Evolutionary conservation across 805 yeast genomes (phyloP).

Genomic region (Lipomyces chichibuensis): DNA sequence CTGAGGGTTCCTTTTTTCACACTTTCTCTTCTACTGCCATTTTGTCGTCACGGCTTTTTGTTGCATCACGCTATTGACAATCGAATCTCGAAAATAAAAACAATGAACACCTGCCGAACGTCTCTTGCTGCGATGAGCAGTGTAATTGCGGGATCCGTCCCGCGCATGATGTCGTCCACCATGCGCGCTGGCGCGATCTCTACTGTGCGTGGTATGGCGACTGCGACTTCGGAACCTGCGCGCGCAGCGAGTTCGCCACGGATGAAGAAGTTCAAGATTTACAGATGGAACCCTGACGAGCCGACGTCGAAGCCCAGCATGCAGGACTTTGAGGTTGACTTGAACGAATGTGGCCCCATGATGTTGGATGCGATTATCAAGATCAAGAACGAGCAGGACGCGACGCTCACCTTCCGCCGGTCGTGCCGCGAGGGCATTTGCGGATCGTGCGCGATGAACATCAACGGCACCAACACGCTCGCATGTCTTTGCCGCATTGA

Average conservation of each 20-base stretch:
- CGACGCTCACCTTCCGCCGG: conserved; percentile 94
- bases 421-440: conserved; percentile 99
- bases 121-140: background rate
- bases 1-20: background rate
- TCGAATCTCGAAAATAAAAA: background rate
- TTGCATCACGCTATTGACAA: background rate
- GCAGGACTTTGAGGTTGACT: conserved; percentile 80
- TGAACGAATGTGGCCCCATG: conserved; percentile 97
- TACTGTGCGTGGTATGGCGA: conserved; percentile 30
- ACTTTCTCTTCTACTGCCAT: background rate
- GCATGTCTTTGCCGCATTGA: conserved; percentile 97
- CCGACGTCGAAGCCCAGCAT: conserved; percentile 89
- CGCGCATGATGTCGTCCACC: background rate
- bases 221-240: conserved; percentile 44
- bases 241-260: conserved; percentile 59
- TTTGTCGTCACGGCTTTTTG: background rate
- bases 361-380: conserved; percentile 90
- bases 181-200: background rate
- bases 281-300: conserved; percentile 98
- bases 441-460: conserved; percentile 99
- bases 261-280: conserved; percentile 83
- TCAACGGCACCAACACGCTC: conserved; percentile 94
- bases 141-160: background rate
- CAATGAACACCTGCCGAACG: background rate
- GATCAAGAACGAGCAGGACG: conserved; percentile 95